Base-by-base conservation (phyloP, 768 basidiomycete species). In the Termitomyces sp. region DNA sequence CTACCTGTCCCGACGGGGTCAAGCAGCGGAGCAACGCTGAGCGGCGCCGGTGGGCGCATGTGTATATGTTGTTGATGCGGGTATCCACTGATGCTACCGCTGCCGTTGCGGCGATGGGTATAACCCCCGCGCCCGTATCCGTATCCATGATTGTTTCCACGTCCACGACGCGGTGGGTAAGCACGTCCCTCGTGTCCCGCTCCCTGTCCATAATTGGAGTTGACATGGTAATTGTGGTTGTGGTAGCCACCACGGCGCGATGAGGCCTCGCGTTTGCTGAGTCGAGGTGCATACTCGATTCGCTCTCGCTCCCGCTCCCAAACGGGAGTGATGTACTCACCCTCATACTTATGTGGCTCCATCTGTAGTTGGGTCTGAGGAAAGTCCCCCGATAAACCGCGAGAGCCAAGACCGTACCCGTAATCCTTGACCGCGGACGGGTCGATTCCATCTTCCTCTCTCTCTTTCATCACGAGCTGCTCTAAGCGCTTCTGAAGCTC, bases 401-500 rank as follows among this genome's bases (percentile, higher is more conserved):
- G 51, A 2, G 53, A 54, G 34, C 85, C 85, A 58, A 87, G 87
- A 5, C 85, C 84, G 62, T 71, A 87, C 9, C 86, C 85, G 53
- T 75, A 86, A 61, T 87, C 76, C 57, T 74, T 78, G 43, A 87
- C 85, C 53, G 77, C 75, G 66, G 78, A 80, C 11, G 77, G 74
- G 47, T 77, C 72, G 45, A 75, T 76, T 34, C 69, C 70, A 9
- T 55, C 58, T 19, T 49, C 47, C 34, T 52, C 43, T 11, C 51
- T 50, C 37, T 35, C 43, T 24, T 43, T 45, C 28, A 46, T 40
- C 21, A 41, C 37, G 30, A 58, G 45, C 43, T 57, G 40, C 40
- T 60, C 53, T 8, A 60, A 42, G 26, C 47, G 55, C 49, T 43
- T 37, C 17, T 54, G 52, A n/a, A 61, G 49, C 35, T 58, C 50